Evolutionary conservation across 179 eudicot genomes (phyloP), one percentile per base, ranked within the genome.

Genomic region (Carnegiea gigantea): DNA sequence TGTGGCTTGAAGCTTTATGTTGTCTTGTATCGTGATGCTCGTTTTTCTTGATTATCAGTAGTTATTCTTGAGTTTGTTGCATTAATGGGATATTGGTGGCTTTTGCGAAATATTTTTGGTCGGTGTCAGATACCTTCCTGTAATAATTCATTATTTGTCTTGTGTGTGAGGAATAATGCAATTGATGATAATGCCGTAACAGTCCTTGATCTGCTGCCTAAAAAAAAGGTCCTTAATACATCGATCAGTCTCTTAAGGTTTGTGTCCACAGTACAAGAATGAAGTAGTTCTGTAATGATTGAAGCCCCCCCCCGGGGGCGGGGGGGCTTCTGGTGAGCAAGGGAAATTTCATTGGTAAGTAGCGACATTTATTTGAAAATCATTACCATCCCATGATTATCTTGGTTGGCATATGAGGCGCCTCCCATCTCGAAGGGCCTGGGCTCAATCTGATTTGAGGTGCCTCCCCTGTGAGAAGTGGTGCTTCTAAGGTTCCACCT

Each of bases 11-110:
- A 54, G 65, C 26, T 26, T 82, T 28, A 40, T 4, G 48, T 15
- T 77, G 48, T 14, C 33, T 9, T 64, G 65, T 70, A 62, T 73
- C 49, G 53, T 84, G 30, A 75, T 51, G 53, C 57, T 36, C 53
- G 6, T 17, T 76, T 23, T 46, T 59, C 24, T 44, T 75, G 11
- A 60, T 67, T 21, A 24, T 12, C 6, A n/a, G 38, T 53, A 64
- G 73, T 38, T 53, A 15, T 12, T 13, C 51, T 20, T 24, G 6
- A 70, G 9, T 59, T 12, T 2, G n/a, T 57, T 57, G 36, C 75
- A 68, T 23, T 74, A 59, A 48, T 30, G 24, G 38, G n/a, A 57
- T 57, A 18, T 17, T 72, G 33, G 68, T 51, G 53, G 38, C 46
- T 30, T 81, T 14, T 54, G 17, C 43, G 65, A 62, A 75, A 53